Percentiles rank a stretch among this genome's conserved stretches.
Conservation (phyloP, 192 early-diverging fungal genomes). For the Dimargaris verticillata region DNA sequence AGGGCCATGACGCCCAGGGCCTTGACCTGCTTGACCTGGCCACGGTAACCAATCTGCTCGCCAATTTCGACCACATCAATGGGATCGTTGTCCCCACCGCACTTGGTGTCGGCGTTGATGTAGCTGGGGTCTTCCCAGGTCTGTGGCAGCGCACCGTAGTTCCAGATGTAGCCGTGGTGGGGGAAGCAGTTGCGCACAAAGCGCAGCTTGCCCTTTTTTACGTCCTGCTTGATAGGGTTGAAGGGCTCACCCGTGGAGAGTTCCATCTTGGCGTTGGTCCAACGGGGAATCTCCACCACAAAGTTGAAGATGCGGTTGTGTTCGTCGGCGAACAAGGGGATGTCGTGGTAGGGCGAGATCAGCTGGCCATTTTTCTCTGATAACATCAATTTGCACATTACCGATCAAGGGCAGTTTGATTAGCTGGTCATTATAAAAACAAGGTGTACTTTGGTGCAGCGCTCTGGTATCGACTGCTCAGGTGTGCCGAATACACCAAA, state of each 20-base stretch:
- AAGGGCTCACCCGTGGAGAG: conserved; percentile 90
- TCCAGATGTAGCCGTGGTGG: conserved; percentile 99
- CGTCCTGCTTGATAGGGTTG: conserved; percentile 98
- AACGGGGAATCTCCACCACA: conserved; percentile 96
- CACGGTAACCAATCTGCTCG: conserved; percentile 74
- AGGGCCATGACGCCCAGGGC: conserved; percentile 96
- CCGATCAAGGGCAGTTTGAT: too few species aligned
- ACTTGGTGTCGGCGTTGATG: conserved; percentile 85
- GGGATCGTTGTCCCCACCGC: conserved; percentile 92
- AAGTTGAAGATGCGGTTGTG: conserved; percentile 91
- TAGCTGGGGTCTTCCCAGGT: conserved; percentile 97
- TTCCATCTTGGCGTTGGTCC: conserved; percentile 99
- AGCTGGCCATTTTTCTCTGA: conserved; percentile 59
- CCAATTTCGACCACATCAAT: conserved; percentile 98
- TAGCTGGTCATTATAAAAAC: too few species aligned
- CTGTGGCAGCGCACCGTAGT: conserved; percentile 98
- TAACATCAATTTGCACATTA: too few species aligned
- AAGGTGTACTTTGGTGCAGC: too few species aligned
- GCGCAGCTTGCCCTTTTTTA: conserved; percentile 97
- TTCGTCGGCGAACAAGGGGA: conserved; percentile 84
- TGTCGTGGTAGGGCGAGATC: conserved; percentile 94
- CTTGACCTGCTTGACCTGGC: conserved; percentile 99
- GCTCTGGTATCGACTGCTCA: too few species aligned
- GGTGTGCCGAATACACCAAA: too few species aligned
- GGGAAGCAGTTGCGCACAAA: conserved; percentile 98